phyloP scores from a whole-genome alignment of 306 rosid species.

The Citrullus amarus region DNA sequence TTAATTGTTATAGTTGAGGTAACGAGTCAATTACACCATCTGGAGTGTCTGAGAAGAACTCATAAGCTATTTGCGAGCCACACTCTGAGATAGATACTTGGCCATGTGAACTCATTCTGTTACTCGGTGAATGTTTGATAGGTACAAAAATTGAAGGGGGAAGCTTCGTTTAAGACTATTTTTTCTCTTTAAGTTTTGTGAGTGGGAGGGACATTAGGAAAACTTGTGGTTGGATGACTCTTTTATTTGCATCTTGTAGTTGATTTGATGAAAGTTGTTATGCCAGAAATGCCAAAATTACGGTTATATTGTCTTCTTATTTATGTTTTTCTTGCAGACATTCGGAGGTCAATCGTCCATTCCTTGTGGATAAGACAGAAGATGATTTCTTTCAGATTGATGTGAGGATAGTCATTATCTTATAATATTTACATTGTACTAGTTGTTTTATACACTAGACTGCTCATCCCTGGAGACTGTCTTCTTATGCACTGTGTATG shows the following conservation, averaged over 20 bases:
- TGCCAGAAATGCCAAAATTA: background rate
- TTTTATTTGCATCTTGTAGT: background rate
- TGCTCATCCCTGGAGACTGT: background rate
- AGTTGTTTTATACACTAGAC: background rate
- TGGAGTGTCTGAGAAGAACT: background rate
- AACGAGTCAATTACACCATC: background rate
- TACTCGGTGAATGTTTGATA: background rate
- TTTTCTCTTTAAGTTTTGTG: background rate
- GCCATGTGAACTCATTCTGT: background rate
- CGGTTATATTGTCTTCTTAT: background rate
- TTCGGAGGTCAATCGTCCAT: slow-evolving; percentile 81
- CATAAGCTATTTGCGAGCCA: background rate
- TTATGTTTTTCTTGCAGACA: slow-evolving; percentile 39
- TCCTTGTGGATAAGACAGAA: slow-evolving; percentile 71
- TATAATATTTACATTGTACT: background rate
- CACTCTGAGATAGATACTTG: background rate
- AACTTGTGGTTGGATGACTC: background rate
- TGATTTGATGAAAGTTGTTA: background rate
- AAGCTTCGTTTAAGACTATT: no score
- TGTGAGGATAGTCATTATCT: slow-evolving; percentile 28
- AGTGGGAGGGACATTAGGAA: background rate
- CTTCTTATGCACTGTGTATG: slow-evolving; percentile 13
- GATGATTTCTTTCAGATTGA: slow-evolving; percentile 95
- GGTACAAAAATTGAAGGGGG: no score
- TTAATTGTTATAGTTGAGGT: no score